Percentiles rank a stretch among this genome's conserved stretches.
These are phyloP conservation scores for Geosmithia morbida DNA, from an alignment of 2,329 filamentous ascomycete genomes.

Conservation along the genomic window DNA sequence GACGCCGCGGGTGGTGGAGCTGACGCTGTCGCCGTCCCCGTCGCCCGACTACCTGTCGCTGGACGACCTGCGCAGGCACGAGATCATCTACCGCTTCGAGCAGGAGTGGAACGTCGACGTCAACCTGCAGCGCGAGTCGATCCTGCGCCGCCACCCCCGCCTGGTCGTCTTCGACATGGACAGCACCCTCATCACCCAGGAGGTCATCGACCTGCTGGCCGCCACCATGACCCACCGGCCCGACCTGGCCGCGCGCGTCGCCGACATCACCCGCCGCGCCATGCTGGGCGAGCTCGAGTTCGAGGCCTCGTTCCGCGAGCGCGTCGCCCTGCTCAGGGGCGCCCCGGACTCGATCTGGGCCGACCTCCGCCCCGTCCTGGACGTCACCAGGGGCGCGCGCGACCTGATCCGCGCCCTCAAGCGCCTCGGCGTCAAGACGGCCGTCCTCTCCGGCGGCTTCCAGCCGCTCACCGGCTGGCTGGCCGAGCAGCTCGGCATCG, in stretches of 20 bases:
- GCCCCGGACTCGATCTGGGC: slow-evolving; percentile 69
- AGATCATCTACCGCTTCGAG: slow-evolving; percentile 73
- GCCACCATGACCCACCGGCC: slow-evolving; percentile 53
- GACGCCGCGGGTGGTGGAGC: slow-evolving; percentile 50
- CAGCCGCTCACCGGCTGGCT: slow-evolving; percentile 80
- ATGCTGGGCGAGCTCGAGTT: slow-evolving; percentile 98
- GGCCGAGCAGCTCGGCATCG: slow-evolving; percentile 63
- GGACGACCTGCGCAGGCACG: slow-evolving; percentile 61
- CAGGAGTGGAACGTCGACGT: slow-evolving; percentile 82
- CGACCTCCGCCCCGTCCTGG: slow-evolving; percentile 58
- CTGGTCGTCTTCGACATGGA: slow-evolving; percentile 98
- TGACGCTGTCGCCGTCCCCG: slow-evolving; percentile 47
- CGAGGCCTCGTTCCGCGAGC: slow-evolving; percentile 63
- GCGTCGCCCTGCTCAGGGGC: slow-evolving; percentile 69
- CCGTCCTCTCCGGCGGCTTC: slow-evolving; percentile 87
- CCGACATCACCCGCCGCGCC: slow-evolving; percentile 78
- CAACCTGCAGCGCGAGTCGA: slow-evolving; percentile 56
- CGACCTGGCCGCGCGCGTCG: slow-evolving; percentile 68
- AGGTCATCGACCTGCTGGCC: slow-evolving; percentile 93
- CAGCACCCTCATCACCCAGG: slow-evolving; percentile 89
- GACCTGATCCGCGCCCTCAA: slow-evolving; percentile 63
- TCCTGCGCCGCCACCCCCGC: slow-evolving; percentile 68
- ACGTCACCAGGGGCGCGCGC: slow-evolving; percentile 67
- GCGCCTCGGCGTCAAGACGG: slow-evolving; percentile 69
- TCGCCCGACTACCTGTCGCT: slow-evolving; percentile 49